Conservation (phyloP, 495 filamentous ascomycete species). For the Penicillium longicatenatum region DNA sequence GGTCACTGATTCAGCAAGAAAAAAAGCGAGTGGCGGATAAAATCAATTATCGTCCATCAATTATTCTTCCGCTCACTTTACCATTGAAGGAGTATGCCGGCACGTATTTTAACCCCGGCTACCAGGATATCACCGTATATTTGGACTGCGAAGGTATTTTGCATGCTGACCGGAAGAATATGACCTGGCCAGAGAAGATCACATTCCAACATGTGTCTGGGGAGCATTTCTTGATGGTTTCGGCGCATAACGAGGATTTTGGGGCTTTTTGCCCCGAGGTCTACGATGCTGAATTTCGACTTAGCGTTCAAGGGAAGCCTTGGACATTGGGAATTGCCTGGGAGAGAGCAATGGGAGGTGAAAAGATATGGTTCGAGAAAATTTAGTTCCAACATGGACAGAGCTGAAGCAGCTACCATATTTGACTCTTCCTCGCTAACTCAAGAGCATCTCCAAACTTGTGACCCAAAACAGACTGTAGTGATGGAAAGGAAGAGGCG, state of each 20-base stretch:
- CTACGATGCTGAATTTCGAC: slow-evolving; percentile 8
- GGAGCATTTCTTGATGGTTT: slow-evolving; percentile 9
- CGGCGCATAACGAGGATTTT: slow-evolving; percentile 4
- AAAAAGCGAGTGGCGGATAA: slow-evolving; percentile 4
- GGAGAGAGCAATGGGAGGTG: slow-evolving; percentile 12
- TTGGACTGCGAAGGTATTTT: slow-evolving; percentile 5
- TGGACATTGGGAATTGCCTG: slow-evolving; percentile 6
- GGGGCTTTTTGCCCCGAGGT: slow-evolving; percentile 10
- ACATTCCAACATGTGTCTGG: slow-evolving; percentile 4
- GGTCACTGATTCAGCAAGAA: slow-evolving; percentile 4
- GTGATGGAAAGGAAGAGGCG: no score
- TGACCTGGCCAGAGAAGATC: slow-evolving; percentile 7
- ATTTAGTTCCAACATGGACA: not conserved
- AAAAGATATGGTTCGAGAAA: slow-evolving; percentile 7
- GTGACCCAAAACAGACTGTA: no score
- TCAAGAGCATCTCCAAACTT: no score
- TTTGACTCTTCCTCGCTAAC: no score
- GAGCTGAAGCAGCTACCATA: no score
- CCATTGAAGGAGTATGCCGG: slow-evolving; percentile 2
- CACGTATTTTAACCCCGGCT: not conserved
- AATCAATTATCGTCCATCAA: not conserved
- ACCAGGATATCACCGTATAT: slow-evolving; percentile 4
- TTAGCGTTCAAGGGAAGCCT: slow-evolving; percentile 2
- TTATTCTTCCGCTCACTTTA: not conserved
- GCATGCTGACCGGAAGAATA: slow-evolving; percentile 2